Conservation (phyloP, 495 filamentous ascomycete species). For the Aspergillus asperescens region DNA sequence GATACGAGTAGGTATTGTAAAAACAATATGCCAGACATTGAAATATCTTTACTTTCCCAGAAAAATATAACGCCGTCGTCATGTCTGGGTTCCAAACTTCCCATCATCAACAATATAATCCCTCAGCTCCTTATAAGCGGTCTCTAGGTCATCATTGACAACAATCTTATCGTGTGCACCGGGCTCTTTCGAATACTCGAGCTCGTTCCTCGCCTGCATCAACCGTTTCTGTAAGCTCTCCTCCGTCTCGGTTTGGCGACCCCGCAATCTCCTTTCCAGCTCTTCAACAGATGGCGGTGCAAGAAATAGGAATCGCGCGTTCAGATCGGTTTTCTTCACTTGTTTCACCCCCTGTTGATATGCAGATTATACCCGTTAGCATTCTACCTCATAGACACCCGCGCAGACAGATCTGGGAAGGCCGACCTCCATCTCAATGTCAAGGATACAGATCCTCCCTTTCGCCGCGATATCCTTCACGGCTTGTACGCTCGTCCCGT, state of each 20-base stretch:
- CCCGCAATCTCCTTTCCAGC: conserved; percentile 70
- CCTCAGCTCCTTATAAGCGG: conserved; percentile 72
- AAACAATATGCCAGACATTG: not conserved
- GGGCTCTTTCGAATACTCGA: conserved; percentile 67
- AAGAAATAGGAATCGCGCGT: conserved; percentile 81
- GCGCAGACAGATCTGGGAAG: not conserved
- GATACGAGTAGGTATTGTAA: not conserved
- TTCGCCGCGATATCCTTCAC: conserved; percentile 67
- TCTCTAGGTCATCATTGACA: conserved; percentile 85
- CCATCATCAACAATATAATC: conserved; percentile 55
- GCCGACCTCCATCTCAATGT: conserved; percentile 89
- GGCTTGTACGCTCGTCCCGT: conserved; percentile 75
- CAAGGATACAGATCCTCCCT: conserved; percentile 41
- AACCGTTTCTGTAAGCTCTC: conserved; percentile 69
- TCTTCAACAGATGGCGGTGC: conserved; percentile 70
- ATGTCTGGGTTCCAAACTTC: conserved; percentile 33
- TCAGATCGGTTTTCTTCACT: conserved; percentile 69
- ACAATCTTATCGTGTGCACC: conserved; percentile 81
- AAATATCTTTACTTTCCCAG: too few species aligned
- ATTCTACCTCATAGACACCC: conserved; percentile 36
- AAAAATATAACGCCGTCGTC: conserved; percentile 1
- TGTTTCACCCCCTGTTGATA: conserved; percentile 78
- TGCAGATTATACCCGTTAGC: not conserved
- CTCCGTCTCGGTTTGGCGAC: conserved; percentile 80
- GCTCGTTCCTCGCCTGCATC: conserved; percentile 72